Evolutionary conservation across 108 stramenopile genomes (phyloP), one percentile per base, ranked within the genome.

Genomic region (Bacterosira constricta): DNA sequence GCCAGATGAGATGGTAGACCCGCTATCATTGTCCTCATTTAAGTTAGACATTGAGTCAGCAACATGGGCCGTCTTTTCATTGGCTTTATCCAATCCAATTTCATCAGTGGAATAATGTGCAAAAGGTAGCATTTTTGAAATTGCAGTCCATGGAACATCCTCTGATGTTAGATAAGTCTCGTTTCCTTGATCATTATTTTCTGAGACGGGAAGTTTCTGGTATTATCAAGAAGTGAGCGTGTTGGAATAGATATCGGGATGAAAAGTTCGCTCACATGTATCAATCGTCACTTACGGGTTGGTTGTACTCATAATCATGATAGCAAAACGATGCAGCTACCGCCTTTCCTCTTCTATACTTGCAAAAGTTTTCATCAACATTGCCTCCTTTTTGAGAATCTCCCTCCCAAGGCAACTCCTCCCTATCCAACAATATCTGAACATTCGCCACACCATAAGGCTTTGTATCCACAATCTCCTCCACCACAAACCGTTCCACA

Each of bases 271-370:
- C n/a, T n/a, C n/a, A n/a, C n/a, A n/a, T n/a, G n/a, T n/a, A n/a
- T n/a, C n/a, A n/a, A n/a, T n/a, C n/a, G n/a, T n/a, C n/a, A n/a
- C n/a, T n/a, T n/a, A n/a, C n/a, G n/a, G n/a, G n/a, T 38, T 80
- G 56, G 12, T 91, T 83, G 46, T 76, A 92, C 80, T 92, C 91
- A 47, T 90, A 92, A 41, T 60, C 69, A 57, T 90, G 88, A 51
- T 75, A 86, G 6, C 58, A 38, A 29, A 92, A 85, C 1, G 88
- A 88, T 51, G 86, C 82, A 58, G 64, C 44, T 1, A 88, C 62
- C 13, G 85, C 89, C 27, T 35, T 47, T 1, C 81, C 80, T 35
- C 88, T 75, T 4, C 57, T 12, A 9, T 47, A 59, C 47, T 52
- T 67, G 51, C 75, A 77, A 42, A 37, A 15, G 21, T 47, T 63